Evolutionary conservation across 371 early-diverging fungal genomes (phyloP), one percentile per base, ranked within the genome.

Genomic region (Caulochytrium protostelioides): DNA sequence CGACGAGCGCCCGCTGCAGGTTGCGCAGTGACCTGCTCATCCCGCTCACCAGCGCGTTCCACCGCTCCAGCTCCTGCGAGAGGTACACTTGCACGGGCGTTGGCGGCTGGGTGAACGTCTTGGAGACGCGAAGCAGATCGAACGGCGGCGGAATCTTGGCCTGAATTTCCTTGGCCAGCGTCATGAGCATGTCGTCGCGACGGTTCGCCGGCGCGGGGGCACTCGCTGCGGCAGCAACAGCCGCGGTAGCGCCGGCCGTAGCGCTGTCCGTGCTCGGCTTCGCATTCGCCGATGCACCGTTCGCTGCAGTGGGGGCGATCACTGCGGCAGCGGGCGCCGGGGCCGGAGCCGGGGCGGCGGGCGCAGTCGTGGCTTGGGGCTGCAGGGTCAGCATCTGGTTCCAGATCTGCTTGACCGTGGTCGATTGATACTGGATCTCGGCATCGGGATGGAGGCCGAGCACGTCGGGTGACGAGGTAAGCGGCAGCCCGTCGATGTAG

Each of bases 381-480:
- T 69, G 70, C 37, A 69, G 45, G 3, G 57, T 58, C 15, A 66
- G 51, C 10, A 69, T 44, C 38, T 66, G 65, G 3, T 39, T 37
- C 70, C 70, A 69, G 55, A 69, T 63, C 35, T 62, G 60, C 33
- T 60, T 59, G 6, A 62, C 67, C 22, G 66, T 52, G 7, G 37
- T 57, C 1, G 62, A 64, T 10, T 66, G 47, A 28, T 66, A 67
- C 9, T 65, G 65, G 37, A 69, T 64, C 44, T 69, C 70, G 2
- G 70, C 70, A 35, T 66, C 67, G 6, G 67, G 57, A 32, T 69
- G 70, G 25, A 69, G 45, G 2, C 70, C 70, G 49, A 69, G 66
- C 30, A 69, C 67, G 32, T 66, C 70, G 0, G 70, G 70, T 0
- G 70, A 56, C 34, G 66, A 66, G 4, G 56, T 59, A 5, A 69